A percentile compares a stretch with the other conserved stretches of the same genome.
phyloP scores from a whole-genome alignment of 1,284 basidiomycete species.

The Apiotrichum gamsii region DNA sequence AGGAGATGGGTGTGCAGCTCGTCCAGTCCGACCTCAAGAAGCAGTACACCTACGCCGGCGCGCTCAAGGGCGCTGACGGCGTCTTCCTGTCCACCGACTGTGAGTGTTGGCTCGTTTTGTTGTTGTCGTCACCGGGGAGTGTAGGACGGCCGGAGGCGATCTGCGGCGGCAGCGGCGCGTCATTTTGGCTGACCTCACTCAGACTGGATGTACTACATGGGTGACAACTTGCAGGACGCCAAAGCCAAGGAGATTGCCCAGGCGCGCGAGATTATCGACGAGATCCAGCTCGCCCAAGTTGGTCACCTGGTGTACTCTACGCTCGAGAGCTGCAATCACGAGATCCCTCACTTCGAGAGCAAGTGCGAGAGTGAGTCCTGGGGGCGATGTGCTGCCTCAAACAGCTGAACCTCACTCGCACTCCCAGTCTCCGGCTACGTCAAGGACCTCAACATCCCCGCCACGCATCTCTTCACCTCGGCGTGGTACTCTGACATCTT shows the following conservation, averaged over 20 bases:
- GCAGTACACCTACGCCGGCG: not conserved
- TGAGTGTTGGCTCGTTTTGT: too few species aligned
- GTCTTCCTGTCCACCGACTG: conserved; percentile 5
- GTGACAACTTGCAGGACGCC: conserved; percentile 5
- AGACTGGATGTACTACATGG: conserved; percentile 4
- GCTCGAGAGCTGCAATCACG: conserved; percentile 14
- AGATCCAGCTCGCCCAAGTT: not conserved
- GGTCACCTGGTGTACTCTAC: conserved; percentile 6
- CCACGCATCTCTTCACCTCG: conserved; percentile 19
- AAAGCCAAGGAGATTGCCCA: not conserved
- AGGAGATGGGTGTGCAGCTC: not conserved
- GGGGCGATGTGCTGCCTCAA: too few species aligned
- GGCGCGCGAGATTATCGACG: not conserved
- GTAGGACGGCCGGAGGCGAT: too few species aligned
- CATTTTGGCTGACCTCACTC: too few species aligned
- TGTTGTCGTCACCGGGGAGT: too few species aligned
- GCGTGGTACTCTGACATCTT: conserved; percentile 12
- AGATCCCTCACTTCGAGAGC: not conserved
- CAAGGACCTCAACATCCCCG: conserved; percentile 16
- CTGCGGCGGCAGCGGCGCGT: too few species aligned
- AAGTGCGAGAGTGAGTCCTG: not conserved
- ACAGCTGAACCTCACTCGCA: too few species aligned
- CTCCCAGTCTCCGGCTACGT: conserved; percentile 23
- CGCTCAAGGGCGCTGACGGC: conserved; percentile 3
- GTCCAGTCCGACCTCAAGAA: conserved; percentile 1